A percentile compares a stretch with the other conserved stretches of the same genome.
Evolutionary conservation across 2,329 filamentous ascomycete genomes (phyloP).

Genomic region (Colletotrichum sojae): DNA sequence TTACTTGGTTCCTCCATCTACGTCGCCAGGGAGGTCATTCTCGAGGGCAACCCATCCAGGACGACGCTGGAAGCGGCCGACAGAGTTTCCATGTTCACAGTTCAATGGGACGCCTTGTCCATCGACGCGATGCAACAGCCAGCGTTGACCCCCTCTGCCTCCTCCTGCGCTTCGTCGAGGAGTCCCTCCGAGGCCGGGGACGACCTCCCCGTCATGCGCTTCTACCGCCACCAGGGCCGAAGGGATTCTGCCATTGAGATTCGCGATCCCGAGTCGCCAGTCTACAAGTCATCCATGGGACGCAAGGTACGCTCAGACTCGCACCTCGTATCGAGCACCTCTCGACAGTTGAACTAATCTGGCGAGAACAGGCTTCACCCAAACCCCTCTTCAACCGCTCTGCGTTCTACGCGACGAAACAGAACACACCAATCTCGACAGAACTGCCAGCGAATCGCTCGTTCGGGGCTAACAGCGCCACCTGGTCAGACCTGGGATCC

Average conservation of each 20-base stretch:
- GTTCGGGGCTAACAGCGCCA: background rate
- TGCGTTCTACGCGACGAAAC: constrained; percentile 28
- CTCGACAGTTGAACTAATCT: constrained; percentile 3
- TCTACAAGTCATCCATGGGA: constrained; percentile 32
- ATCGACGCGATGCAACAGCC: constrained; percentile 27
- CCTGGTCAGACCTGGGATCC: constrained; percentile 33
- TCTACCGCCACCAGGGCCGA: constrained; percentile 35
- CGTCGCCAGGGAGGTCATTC: constrained; percentile 30
- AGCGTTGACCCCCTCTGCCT: constrained; percentile 30
- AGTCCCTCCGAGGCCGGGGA: constrained; percentile 36
- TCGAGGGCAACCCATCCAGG: constrained; percentile 32
- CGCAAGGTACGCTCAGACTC: constrained; percentile 11
- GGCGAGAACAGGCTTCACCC: constrained; percentile 7
- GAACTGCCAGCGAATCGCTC: background rate
- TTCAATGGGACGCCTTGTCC: constrained; percentile 37
- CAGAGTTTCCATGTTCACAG: constrained; percentile 32
- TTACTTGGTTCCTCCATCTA: constrained; percentile 33
- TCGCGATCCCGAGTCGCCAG: constrained; percentile 33
- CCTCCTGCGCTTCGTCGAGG: constrained; percentile 35
- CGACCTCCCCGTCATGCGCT: constrained; percentile 26
- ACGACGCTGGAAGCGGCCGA: constrained; percentile 18
- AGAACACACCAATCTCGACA: constrained; percentile 7
- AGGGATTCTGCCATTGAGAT: constrained; percentile 38
- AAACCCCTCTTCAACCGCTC: constrained; percentile 25
- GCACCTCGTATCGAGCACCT: background rate